Percentiles rank a stretch among this genome's conserved stretches.
phyloP scores from a whole-genome alignment of 768 basidiomycete species.

The Collybiopsis confluens region DNA sequence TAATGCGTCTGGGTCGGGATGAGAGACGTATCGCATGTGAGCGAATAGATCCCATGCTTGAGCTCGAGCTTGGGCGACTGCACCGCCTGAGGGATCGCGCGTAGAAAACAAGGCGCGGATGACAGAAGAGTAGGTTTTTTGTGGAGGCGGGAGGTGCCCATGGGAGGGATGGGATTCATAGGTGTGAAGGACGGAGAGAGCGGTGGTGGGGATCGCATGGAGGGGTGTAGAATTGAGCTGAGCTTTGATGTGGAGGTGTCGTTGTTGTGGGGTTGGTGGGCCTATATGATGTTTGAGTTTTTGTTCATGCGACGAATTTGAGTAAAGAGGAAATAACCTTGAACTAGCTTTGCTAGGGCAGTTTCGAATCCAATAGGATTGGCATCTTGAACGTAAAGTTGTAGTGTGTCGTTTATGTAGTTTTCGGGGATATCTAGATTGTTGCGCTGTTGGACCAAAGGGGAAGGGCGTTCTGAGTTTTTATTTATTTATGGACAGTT shows the following conservation, averaged over 20 bases:
- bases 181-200: conserved; percentile 62
- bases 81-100: conserved; percentile 41
- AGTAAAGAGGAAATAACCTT: conserved; percentile 30
- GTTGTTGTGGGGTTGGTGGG: conserved; percentile 49
- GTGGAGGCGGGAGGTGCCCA: conserved; percentile 61
- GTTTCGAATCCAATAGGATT: conserved; percentile 42
- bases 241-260: conserved; percentile 69
- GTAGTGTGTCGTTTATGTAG: conserved; percentile 43
- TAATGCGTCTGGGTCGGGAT: conserved; percentile 67
- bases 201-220: conserved; percentile 51
- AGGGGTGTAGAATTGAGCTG: conserved; percentile 49
- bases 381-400: conserved; percentile 42
- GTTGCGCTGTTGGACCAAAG: conserved; percentile 30
- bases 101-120: conserved; percentile 56
- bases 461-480: background rate
- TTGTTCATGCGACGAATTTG: background rate
- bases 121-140: conserved; percentile 68
- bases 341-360: conserved; percentile 35
- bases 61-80: conserved; percentile 60
- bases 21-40: conserved; percentile 95
- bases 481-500: background rate
- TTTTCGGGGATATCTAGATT: conserved; percentile 36
- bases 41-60: conserved; percentile 93
- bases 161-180: conserved; percentile 64
- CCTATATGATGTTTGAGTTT: conserved; percentile 13